A percentile compares a stretch with the other conserved stretches of the same genome.
These are phyloP conservation scores for Eucalyptus pauciflora DNA, from an alignment of 345 rosid species.

Conservation along the genomic window DNA sequence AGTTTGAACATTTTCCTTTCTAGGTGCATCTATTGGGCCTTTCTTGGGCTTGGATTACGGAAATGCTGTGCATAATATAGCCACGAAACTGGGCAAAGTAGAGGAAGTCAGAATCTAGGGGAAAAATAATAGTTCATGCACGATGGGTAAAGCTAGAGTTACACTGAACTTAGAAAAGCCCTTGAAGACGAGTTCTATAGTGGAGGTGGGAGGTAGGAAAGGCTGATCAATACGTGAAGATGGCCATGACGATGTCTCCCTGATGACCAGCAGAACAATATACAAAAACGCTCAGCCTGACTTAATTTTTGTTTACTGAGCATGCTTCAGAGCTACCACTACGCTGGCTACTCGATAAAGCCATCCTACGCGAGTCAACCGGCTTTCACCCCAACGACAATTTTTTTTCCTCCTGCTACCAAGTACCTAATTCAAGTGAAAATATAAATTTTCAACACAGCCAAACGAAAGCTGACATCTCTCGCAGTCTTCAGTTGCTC, in stretches of 20 bases:
- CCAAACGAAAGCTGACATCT: not conserved
- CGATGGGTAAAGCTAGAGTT: too few relatives aligned
- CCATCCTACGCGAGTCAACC: not conserved
- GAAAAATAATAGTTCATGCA: too few relatives aligned
- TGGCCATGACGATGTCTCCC: not conserved
- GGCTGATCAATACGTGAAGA: not conserved
- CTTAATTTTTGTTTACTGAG: not conserved
- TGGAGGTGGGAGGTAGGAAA: not conserved
- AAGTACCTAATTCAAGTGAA: not conserved
- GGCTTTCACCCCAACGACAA: not conserved
- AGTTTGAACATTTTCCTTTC: too few relatives aligned
- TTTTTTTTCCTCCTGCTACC: not conserved
- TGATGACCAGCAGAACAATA: not conserved
- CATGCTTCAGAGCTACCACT: not conserved
- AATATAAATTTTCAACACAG: not conserved
- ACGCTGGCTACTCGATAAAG: not conserved
- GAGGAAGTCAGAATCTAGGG: too few relatives aligned
- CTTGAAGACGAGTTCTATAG: too few relatives aligned
- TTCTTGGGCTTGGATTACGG: too few relatives aligned
- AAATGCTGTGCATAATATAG: too few relatives aligned
- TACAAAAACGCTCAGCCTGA: not conserved
- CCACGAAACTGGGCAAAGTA: too few relatives aligned
- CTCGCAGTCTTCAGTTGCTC: not conserved
- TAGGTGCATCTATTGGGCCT: too few relatives aligned
- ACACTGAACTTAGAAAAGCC: too few relatives aligned